phyloP scores from a whole-genome alignment of 345 rosid genomes.

The Citrus mangshanensis region DNA sequence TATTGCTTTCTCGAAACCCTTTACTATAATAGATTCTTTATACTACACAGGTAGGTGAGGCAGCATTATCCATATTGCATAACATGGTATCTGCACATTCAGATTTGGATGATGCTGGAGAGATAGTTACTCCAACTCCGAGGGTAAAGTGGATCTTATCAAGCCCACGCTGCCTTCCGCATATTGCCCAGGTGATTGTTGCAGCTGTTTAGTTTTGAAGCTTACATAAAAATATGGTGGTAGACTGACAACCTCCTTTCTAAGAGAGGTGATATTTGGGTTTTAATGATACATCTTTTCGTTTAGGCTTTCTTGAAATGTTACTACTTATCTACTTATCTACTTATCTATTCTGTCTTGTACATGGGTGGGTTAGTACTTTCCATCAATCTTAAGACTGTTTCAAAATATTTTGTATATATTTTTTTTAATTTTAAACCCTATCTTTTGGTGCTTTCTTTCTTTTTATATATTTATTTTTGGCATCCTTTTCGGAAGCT shows the following conservation, averaged over 20 bases:
- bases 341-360: background rate
- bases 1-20: constrained; percentile 1
- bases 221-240: background rate
- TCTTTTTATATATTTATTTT: background rate
- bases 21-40: constrained; percentile 21
- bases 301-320: background rate
- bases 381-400: background rate
- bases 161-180: constrained; percentile 96
- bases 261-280: background rate
- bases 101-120: constrained; percentile 99
- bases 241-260: background rate
- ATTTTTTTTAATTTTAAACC: background rate
- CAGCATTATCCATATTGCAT: constrained; percentile 87
- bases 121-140: constrained; percentile 98
- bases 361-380: background rate
- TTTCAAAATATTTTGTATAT: background rate
- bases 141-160: constrained; percentile 92
- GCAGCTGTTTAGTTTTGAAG: background rate
- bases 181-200: constrained; percentile 83
- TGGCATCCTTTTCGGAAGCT: background rate
- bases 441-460: background rate
- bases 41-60: constrained; percentile 76
- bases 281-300: background rate
- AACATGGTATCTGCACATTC: constrained; percentile 99
- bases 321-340: background rate